Evolutionary conservation across 352 stramenopile genomes (phyloP).

Genomic region (Phytophthora rubi): DNA sequence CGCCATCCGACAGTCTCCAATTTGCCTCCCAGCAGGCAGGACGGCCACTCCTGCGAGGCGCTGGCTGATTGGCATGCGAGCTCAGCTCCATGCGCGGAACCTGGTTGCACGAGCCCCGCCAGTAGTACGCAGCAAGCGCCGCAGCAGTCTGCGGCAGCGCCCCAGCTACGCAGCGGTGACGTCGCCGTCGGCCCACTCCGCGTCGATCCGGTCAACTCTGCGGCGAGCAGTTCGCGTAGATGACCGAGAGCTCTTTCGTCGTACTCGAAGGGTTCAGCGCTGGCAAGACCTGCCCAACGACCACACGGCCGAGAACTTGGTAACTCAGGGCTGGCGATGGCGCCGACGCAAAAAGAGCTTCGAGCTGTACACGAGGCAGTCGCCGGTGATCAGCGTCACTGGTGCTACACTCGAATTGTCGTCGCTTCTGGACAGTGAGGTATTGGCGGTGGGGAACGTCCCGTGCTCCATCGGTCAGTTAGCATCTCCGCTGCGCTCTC

Average conservation of each 20-base stretch:
- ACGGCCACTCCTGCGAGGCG: background rate
- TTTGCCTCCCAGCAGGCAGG: slow-evolving; percentile 11
- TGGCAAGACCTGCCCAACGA: slow-evolving; percentile 30
- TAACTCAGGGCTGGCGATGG: slow-evolving; percentile 25
- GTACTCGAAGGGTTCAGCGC: slow-evolving; percentile 29
- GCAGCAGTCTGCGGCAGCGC: slow-evolving; percentile 5
- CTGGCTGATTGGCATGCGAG: slow-evolving; percentile 15
- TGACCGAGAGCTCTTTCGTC: slow-evolving; percentile 39
- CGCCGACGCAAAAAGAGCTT: slow-evolving; percentile 34
- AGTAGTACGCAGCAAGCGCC: slow-evolving; percentile 18
- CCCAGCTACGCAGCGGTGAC: slow-evolving; percentile 13
- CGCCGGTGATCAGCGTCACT: slow-evolving; percentile 16
- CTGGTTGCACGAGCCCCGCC: slow-evolving; percentile 6
- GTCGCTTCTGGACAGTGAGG: slow-evolving; percentile 24
- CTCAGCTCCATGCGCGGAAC: slow-evolving; percentile 19
- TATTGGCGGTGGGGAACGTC: slow-evolving; percentile 39
- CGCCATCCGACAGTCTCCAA: slow-evolving; percentile 17
- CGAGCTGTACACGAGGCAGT: slow-evolving; percentile 36
- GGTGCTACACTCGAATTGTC: background rate
- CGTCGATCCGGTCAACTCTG: slow-evolving; percentile 3
- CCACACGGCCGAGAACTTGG: slow-evolving; percentile 12
- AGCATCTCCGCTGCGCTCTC: slow-evolving; percentile 23
- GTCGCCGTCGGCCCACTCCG: slow-evolving; percentile 2
- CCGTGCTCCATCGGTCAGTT: slow-evolving; percentile 27
- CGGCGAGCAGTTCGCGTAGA: slow-evolving; percentile 23